These are phyloP conservation scores for Apiotrichum laibachii DNA, from an alignment of 1,284 basidiomycete genomes.

Conservation along the genomic window DNA sequence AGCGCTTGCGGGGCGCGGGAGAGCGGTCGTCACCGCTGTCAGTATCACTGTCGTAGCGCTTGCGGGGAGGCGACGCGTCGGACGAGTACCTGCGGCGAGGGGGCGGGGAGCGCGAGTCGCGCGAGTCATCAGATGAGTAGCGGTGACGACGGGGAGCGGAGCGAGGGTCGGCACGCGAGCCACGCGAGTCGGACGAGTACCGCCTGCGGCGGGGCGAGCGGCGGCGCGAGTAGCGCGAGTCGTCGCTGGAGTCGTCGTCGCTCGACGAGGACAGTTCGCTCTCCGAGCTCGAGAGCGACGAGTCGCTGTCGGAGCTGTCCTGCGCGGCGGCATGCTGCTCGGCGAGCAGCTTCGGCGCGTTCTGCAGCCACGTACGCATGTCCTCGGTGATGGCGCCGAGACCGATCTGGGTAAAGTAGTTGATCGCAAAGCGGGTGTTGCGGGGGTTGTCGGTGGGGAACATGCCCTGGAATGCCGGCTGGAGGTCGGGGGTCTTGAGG, in stretches of 20 bases:
- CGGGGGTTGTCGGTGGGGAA: conserved; percentile 96
- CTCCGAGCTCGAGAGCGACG: conserved; percentile 49
- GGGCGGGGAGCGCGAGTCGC: conserved; percentile 19
- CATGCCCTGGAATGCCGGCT: conserved; percentile 71
- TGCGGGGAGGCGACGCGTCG: conserved; percentile 21
- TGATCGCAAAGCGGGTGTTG: conserved; percentile 96
- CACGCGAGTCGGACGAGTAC: conserved; percentile 21
- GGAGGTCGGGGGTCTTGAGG: conserved; percentile 81
- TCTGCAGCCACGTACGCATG: conserved; percentile 94
- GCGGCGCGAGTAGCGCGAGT: conserved; percentile 19
- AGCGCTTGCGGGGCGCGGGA: conserved; percentile 17
- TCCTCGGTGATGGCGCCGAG: conserved; percentile 87
- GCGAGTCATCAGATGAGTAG: conserved; percentile 24
- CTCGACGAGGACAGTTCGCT: conserved; percentile 41
- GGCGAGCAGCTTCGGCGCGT: conserved; percentile 85
- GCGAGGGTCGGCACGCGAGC: conserved; percentile 2
- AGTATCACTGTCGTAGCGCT: conserved; percentile 8
- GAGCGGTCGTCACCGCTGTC: conserved; percentile 4
- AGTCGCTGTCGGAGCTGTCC: conserved; percentile 52
- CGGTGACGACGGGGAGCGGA: conserved; percentile 22
- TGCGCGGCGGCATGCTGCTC: conserved; percentile 83
- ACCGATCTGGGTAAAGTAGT: conserved; percentile 94
- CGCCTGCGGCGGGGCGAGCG: conserved; percentile 19
- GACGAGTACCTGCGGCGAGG: conserved; percentile 21
- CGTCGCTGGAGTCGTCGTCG: conserved; percentile 51